phyloP scores from a whole-genome alignment of 306 rosid genomes.

The Cicer chorassanicum region DNA sequence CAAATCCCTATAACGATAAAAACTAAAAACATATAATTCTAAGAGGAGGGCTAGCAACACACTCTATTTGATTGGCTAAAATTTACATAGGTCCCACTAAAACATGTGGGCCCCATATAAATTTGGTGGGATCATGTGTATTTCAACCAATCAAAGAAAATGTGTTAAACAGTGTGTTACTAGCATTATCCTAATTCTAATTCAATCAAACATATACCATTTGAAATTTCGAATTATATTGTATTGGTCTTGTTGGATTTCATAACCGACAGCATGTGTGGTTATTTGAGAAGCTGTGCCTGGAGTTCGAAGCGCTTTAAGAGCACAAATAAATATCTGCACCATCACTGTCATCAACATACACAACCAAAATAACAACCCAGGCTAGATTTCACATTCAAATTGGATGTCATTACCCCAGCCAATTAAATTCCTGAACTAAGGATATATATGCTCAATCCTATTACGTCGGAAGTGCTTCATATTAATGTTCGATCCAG shows the following conservation, averaged over 20 bases:
- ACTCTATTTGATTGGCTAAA: too few species aligned
- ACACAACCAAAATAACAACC: constrained; percentile 12
- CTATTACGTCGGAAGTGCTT: neutral
- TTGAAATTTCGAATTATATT: constrained; percentile 23
- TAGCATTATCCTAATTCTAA: constrained; percentile 4
- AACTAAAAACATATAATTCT: neutral
- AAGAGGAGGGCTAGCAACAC: too few species aligned
- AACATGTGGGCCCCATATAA: too few species aligned
- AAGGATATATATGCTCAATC: neutral
- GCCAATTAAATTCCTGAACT: neutral
- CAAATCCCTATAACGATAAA: constrained; percentile 2
- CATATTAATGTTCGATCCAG: neutral
- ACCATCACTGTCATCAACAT: constrained; percentile 7
- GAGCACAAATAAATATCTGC: neutral
- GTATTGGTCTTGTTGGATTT: neutral
- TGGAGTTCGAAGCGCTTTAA: neutral
- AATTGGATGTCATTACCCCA: neutral
- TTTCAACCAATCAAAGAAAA: too few species aligned
- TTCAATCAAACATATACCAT: neutral
- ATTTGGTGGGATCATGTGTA: too few species aligned
- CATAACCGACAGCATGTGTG: neutral
- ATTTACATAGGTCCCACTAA: too few species aligned
- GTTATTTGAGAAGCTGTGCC: neutral
- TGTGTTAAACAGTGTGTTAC: neutral
- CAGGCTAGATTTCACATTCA: neutral